Conservation (phyloP, 2,329 filamentous ascomycete genomes). For the Aschersonia sp. region DNA sequence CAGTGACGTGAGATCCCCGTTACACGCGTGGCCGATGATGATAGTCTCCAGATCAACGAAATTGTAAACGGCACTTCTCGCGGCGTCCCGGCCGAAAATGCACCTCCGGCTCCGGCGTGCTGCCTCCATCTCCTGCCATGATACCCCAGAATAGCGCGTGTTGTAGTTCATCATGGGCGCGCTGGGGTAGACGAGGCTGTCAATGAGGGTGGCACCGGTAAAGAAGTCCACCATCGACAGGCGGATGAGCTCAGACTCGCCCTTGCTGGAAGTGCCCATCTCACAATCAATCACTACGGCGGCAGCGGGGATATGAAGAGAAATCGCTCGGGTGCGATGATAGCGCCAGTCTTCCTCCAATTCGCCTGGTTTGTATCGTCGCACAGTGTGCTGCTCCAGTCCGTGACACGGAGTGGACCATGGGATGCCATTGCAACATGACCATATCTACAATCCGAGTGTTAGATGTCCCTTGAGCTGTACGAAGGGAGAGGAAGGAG, state of each 20-base stretch:
- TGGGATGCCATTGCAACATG: constrained; percentile 14
- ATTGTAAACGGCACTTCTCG: constrained; percentile 25
- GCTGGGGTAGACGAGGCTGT: constrained; percentile 33
- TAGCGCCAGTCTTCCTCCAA: constrained; percentile 13
- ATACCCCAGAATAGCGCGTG: constrained; percentile 35
- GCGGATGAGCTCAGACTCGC: constrained; percentile 36
- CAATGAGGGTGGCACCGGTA: constrained; percentile 28
- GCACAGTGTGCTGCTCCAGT: constrained; percentile 11
- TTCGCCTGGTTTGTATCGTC: constrained; percentile 10
- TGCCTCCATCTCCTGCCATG: constrained; percentile 18
- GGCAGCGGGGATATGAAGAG: constrained; percentile 1
- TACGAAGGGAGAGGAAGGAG: no score
- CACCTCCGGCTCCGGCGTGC: constrained; percentile 17
- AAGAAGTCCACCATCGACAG: constrained; percentile 37
- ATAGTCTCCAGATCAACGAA: constrained; percentile 31
- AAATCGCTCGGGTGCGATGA: constrained; percentile 6
- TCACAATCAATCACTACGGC: constrained; percentile 38
- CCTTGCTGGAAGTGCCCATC: constrained; percentile 30
- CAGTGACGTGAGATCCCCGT: constrained; percentile 26
- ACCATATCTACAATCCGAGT: constrained; percentile 11
- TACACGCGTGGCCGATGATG: constrained; percentile 29
- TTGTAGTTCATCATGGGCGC: constrained; percentile 32
- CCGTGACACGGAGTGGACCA: constrained; percentile 11
- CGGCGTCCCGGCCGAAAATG: constrained; percentile 25
- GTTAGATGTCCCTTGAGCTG: no score